Percentiles rank a stretch among this genome's conserved stretches.
Evolutionary conservation across 345 rosid species (phyloP).

Genomic region (Eutrema japonicum): DNA sequence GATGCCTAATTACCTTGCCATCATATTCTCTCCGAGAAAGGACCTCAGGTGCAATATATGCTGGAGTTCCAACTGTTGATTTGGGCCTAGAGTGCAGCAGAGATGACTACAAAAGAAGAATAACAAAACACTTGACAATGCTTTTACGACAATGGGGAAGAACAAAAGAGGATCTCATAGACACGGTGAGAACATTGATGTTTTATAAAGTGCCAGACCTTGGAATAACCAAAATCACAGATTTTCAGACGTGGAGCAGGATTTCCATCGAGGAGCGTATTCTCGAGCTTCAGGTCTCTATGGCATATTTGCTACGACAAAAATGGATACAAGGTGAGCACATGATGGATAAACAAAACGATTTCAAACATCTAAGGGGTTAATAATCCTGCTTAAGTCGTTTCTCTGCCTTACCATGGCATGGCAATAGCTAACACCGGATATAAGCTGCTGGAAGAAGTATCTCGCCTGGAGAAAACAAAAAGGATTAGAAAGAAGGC

Average conservation of each 20-base stretch:
- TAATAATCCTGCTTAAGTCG: not conserved
- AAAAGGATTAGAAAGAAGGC: conserved; percentile 18
- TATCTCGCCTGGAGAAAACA: conserved; percentile 59
- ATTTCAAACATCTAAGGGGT: not conserved
- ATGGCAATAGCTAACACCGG: conserved; percentile 76
- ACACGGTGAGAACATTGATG: not conserved
- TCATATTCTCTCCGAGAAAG: conserved; percentile 78
- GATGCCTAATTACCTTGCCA: conserved; percentile 66
- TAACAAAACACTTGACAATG: conserved; percentile 8
- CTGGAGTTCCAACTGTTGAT: conserved; percentile 84
- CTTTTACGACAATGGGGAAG: conserved; percentile 12
- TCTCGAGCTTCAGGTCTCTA: conserved; percentile 76
- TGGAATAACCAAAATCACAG: conserved; percentile 82
- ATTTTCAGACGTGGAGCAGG: conserved; percentile 75
- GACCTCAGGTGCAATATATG: conserved; percentile 87
- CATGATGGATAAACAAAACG: not conserved
- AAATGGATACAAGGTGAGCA: not conserved
- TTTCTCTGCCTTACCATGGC: conserved; percentile 51
- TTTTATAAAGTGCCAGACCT: conserved; percentile 45
- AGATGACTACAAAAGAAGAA: conserved; percentile 58
- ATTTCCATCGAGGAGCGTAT: conserved; percentile 69
- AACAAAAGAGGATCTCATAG: conserved; percentile 10
- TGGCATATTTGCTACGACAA: conserved; percentile 69
- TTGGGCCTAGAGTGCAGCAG: conserved; percentile 83
- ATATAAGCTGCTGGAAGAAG: conserved; percentile 75